Evolutionary conservation across 2,329 filamentous ascomycete species (phyloP).

Genomic region (Hymenoscyphus repandus): DNA sequence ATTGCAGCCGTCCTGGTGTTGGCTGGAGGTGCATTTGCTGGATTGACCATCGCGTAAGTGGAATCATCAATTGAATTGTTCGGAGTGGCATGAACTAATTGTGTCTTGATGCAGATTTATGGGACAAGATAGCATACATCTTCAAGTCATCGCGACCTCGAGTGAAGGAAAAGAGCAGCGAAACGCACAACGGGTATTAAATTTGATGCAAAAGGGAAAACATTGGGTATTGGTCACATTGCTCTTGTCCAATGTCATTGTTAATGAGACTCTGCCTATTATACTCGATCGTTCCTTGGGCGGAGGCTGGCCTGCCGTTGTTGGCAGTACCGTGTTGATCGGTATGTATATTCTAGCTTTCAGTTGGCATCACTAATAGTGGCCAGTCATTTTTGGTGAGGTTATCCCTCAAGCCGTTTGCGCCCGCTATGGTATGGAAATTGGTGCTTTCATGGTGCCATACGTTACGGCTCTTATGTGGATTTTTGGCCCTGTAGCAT

Average conservation of each 20-base stretch:
- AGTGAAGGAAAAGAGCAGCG: constrained; percentile 79
- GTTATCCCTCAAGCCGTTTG: constrained; percentile 94
- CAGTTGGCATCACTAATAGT: constrained; percentile 20
- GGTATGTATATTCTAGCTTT: constrained; percentile 48
- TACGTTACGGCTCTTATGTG: constrained; percentile 89
- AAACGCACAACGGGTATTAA: constrained; percentile 76
- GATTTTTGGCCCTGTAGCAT: constrained; percentile 80
- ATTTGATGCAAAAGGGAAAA: constrained; percentile 79
- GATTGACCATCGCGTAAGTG: constrained; percentile 78
- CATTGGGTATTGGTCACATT: constrained; percentile 98
- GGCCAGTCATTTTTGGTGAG: constrained; percentile 91
- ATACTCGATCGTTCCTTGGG: constrained; percentile 91
- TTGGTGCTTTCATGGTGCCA: constrained; percentile 89
- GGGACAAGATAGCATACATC: constrained; percentile 84
- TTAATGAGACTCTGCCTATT: constrained; percentile 93
- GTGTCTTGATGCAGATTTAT: constrained; percentile 30
- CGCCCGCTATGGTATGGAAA: constrained; percentile 90
- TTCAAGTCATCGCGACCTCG: constrained; percentile 88
- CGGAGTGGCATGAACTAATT: constrained; percentile 7
- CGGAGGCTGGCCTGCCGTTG: constrained; percentile 87
- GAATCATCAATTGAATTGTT: neutral
- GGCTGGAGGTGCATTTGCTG: constrained; percentile 87
- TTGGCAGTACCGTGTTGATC: constrained; percentile 90
- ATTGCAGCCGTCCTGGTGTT: constrained; percentile 78
- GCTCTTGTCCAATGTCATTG: constrained; percentile 92